These are phyloP conservation scores for Candolleomyces efflorescens DNA, from an alignment of 768 basidiomycete species.

Conservation along the genomic window DNA sequence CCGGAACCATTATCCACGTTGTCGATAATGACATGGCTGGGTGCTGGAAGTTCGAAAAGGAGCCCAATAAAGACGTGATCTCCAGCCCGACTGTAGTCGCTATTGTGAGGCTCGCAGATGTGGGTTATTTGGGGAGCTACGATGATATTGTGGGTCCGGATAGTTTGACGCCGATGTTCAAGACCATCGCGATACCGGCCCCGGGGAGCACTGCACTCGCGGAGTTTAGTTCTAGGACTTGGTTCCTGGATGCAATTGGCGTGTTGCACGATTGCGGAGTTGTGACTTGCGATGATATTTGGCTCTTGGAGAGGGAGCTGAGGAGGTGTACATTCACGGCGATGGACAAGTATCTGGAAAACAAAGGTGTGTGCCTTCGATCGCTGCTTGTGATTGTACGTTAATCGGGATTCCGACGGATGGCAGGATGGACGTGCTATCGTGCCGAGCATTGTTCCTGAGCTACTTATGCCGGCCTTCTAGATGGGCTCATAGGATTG, in stretches of 20 bases:
- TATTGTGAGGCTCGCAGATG: slow-evolving; percentile 38
- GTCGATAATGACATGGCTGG: slow-evolving; percentile 23
- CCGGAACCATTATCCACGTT: slow-evolving; percentile 43
- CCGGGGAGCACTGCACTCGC: slow-evolving; percentile 20
- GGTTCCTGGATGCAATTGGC: slow-evolving; percentile 44
- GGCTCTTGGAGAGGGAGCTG: slow-evolving; percentile 44
- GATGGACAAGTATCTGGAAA: slow-evolving; percentile 46
- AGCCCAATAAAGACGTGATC: slow-evolving; percentile 29
- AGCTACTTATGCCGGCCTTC: background rate
- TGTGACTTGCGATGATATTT: slow-evolving; percentile 44
- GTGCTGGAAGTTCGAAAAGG: slow-evolving; percentile 38
- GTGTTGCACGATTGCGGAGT: slow-evolving; percentile 46
- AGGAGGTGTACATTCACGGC: slow-evolving; percentile 41
- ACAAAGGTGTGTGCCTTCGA: slow-evolving; percentile 29
- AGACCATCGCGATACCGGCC: slow-evolving; percentile 35
- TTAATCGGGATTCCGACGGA: background rate
- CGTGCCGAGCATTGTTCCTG: slow-evolving; percentile 26
- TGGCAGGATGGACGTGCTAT: slow-evolving; percentile 29
- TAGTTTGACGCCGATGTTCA: slow-evolving; percentile 39
- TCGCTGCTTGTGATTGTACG: background rate
- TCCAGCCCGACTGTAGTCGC: slow-evolving; percentile 40
- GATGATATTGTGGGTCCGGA: slow-evolving; percentile 40
- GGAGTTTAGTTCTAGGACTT: slow-evolving; percentile 43
- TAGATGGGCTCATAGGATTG: too few species aligned
- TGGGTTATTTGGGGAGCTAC: slow-evolving; percentile 37